These are phyloP conservation scores for Thalia dealbata DNA, from an alignment of 176 grass and related monocot genomes.

Conservation along the genomic window DNA sequence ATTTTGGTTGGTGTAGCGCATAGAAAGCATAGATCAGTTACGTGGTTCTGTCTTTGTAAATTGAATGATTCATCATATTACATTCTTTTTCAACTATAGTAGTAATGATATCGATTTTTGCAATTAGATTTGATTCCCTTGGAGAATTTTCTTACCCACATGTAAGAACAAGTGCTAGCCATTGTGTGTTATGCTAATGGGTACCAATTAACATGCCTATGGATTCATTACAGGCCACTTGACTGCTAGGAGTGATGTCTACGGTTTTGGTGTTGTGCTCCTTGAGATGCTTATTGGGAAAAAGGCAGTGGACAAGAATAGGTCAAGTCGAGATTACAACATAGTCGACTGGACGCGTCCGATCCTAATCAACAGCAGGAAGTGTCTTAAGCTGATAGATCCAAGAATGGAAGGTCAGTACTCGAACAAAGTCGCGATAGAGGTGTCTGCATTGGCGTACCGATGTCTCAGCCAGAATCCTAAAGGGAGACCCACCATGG, in stretches of 20 bases:
- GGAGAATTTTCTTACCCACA: not conserved
- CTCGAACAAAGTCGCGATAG: not conserved
- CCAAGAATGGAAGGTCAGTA: conserved; percentile 14
- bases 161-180: not conserved
- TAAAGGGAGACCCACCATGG: conserved; percentile 11
- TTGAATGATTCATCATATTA: not conserved
- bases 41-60: no score
- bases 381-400: not conserved
- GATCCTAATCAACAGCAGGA: not conserved
- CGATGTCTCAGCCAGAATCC: conserved; percentile 17
- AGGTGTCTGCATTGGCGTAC: not conserved
- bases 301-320: conserved; percentile 3
- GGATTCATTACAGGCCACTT: conserved; percentile 3
- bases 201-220: not conserved
- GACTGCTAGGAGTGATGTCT: conserved; percentile 10
- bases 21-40: no score
- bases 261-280: conserved; percentile 14
- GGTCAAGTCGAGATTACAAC: not conserved
- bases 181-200: not conserved
- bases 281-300: conserved; percentile 10
- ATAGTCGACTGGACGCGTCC: not conserved
- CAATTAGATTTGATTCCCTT: not conserved
- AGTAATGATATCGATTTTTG: not conserved
- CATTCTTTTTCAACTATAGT: not conserved
- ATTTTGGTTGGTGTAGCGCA: no score